These are phyloP conservation scores for Pleurotus djamor DNA, from an alignment of 768 basidiomycete species.

Conservation along the genomic window DNA sequence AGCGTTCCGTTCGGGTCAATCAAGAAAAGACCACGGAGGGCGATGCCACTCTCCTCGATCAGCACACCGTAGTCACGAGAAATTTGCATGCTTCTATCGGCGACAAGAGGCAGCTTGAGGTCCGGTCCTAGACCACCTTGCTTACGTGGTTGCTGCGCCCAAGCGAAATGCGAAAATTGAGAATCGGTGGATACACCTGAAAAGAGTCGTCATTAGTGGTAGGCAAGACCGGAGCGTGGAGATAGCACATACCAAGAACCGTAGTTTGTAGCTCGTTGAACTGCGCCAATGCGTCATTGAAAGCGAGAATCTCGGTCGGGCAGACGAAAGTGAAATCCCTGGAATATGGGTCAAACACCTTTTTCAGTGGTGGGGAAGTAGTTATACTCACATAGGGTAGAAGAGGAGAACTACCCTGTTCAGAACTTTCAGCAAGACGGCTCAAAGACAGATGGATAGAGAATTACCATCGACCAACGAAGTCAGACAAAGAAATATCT, in stretches of 20 bases:
- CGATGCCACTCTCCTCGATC: slow-evolving; percentile 84
- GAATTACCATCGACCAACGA: slow-evolving; percentile 77
- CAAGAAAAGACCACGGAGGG: slow-evolving; percentile 84
- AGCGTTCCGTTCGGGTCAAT: slow-evolving; percentile 83
- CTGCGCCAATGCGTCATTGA: slow-evolving; percentile 80
- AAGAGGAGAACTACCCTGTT: slow-evolving; percentile 89
- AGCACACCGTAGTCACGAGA: slow-evolving; percentile 86
- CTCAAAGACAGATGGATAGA: not conserved
- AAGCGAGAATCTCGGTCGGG: slow-evolving; percentile 95
- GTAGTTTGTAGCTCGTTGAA: slow-evolving; percentile 74
- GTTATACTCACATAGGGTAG: slow-evolving; percentile 78
- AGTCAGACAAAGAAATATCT: slow-evolving; percentile 72
- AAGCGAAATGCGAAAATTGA: slow-evolving; percentile 83
- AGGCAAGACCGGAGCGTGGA: not conserved
- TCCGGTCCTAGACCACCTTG: slow-evolving; percentile 90
- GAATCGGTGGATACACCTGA: slow-evolving; percentile 87
- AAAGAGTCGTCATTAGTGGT: not conserved
- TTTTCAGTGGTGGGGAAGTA: not conserved
- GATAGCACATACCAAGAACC: slow-evolving; percentile 61
- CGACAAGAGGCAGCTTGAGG: slow-evolving; percentile 80
- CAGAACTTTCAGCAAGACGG: not conserved
- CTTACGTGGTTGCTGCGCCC: slow-evolving; percentile 79
- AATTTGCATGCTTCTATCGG: slow-evolving; percentile 78
- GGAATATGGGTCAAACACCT: not conserved
- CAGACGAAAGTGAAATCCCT: slow-evolving; percentile 91